Conservation (phyloP, 1,284 basidiomycete species). For the Ustilago shanxiensis region DNA sequence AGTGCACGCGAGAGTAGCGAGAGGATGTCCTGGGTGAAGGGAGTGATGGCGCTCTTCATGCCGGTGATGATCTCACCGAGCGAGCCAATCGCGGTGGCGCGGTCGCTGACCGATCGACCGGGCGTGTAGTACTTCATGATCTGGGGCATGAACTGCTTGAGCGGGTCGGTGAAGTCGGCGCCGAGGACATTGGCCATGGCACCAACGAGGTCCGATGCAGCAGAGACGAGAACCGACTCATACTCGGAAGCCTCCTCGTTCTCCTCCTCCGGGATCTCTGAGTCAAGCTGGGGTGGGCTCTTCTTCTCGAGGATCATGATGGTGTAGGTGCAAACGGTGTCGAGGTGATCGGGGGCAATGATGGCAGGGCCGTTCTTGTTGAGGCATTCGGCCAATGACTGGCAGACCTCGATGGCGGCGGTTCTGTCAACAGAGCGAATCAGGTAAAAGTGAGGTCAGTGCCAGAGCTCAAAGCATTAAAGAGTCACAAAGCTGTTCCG, state of each 20-base stretch:
- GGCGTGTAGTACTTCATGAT: constrained; percentile 91
- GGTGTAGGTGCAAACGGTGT: constrained; percentile 71
- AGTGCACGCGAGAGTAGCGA: constrained; percentile 75
- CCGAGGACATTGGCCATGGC: constrained; percentile 88
- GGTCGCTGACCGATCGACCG: constrained; percentile 87
- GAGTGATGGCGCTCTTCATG: constrained; percentile 87
- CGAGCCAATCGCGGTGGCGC: constrained; percentile 91
- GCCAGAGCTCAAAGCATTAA: background rate
- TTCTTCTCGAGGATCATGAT: constrained; percentile 79
- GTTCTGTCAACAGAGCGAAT: constrained; percentile 74
- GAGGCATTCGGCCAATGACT: constrained; percentile 88
- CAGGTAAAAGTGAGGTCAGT: constrained; percentile 29
- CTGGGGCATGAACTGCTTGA: constrained; percentile 86
- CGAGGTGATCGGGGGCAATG: constrained; percentile 73
- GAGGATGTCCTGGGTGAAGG: constrained; percentile 78
- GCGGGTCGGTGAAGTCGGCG: constrained; percentile 85
- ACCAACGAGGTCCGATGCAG: constrained; percentile 93
- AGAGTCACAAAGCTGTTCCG: background rate
- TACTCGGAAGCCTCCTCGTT: constrained; percentile 85
- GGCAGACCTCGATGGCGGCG: constrained; percentile 86
- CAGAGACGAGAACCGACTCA: constrained; percentile 93
- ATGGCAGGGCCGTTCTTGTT: constrained; percentile 90
- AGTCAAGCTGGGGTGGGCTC: constrained; percentile 86
- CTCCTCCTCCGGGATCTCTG: constrained; percentile 86
- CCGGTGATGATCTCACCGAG: constrained; percentile 95